phyloP scores from a whole-genome alignment of 2,329 filamentous ascomycete species.

The Dactylonectria estremocensis region DNA sequence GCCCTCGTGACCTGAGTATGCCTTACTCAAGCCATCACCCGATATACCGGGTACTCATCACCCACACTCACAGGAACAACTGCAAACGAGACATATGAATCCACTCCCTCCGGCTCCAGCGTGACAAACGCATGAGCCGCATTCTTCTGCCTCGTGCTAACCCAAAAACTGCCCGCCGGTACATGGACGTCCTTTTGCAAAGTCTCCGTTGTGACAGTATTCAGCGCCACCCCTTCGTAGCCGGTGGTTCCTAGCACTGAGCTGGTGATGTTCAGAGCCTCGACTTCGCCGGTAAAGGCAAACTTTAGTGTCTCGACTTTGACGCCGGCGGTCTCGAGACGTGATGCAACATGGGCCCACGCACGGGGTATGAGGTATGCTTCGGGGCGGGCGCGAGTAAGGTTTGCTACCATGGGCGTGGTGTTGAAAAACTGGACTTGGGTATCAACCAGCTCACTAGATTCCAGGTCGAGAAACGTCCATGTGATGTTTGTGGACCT shows the following conservation, averaged over 20 bases:
- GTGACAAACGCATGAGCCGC: conserved; percentile 47
- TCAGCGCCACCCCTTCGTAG: conserved; percentile 45
- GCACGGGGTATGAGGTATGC: conserved; percentile 48
- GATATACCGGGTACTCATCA: conserved; percentile 50
- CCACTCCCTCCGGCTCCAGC: conserved; percentile 48
- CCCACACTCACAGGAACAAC: conserved; percentile 42
- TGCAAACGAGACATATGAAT: conserved; percentile 46
- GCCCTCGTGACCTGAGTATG: too few species aligned
- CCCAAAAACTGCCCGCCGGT: conserved; percentile 46
- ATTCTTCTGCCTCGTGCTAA: conserved; percentile 47
- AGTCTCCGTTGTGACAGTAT: conserved; percentile 40
- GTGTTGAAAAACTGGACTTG: conserved; percentile 45
- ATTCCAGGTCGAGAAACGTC: conserved; percentile 45
- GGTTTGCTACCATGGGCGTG: conserved; percentile 45
- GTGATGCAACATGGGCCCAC: conserved; percentile 44
- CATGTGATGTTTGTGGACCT: conserved; percentile 44
- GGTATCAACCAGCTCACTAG: conserved; percentile 43
- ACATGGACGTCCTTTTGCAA: conserved; percentile 39
- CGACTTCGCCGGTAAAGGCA: conserved; percentile 43
- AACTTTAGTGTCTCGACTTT: conserved; percentile 40
- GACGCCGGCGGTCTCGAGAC: conserved; percentile 43
- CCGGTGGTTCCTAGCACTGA: conserved; percentile 29
- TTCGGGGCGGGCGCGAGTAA: conserved; percentile 46
- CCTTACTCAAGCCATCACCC: conserved; percentile 30
- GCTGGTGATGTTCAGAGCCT: conserved; percentile 41